A percentile compares a stretch with the other conserved stretches of the same genome.
These are phyloP conservation scores for Ephemerocybe angulata DNA, from an alignment of 768 basidiomycete genomes.

Conservation along the genomic window DNA sequence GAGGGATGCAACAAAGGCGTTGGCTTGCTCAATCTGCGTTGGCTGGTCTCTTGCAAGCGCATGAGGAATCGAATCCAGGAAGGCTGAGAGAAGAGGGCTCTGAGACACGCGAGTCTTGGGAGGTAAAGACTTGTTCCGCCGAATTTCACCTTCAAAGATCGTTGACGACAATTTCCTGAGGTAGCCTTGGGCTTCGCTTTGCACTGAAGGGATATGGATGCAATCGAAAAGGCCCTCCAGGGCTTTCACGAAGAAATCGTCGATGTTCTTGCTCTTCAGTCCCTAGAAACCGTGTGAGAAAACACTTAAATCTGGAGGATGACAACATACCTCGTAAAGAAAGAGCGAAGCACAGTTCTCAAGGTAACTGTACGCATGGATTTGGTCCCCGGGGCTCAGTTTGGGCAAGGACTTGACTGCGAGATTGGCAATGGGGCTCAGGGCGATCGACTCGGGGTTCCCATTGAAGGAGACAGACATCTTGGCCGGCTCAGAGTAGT, in stretches of 20 bases:
- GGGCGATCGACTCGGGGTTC: conserved; percentile 55
- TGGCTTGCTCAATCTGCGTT: conserved; percentile 58
- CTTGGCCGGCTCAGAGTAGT: conserved; percentile 67
- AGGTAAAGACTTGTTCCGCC: conserved; percentile 53
- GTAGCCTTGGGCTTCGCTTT: conserved; percentile 65
- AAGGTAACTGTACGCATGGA: conserved; percentile 62
- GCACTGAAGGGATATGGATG: conserved; percentile 62
- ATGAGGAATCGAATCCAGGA: conserved; percentile 78
- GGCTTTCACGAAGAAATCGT: conserved; percentile 64
- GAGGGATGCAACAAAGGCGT: conserved; percentile 56
- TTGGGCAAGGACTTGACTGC: conserved; percentile 62
- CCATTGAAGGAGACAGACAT: conserved; percentile 74
- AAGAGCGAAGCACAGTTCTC: conserved; percentile 70
- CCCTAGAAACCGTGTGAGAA: conserved; percentile 44
- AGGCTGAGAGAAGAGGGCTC: conserved; percentile 58
- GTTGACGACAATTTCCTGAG: conserved; percentile 65
- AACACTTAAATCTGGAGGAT: background rate
- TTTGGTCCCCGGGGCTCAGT: conserved; percentile 45
- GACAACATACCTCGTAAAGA: conserved; percentile 62
- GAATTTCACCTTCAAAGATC: conserved; percentile 74
- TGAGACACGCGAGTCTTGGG: conserved; percentile 49
- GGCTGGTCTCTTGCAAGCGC: conserved; percentile 65
- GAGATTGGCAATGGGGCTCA: conserved; percentile 61
- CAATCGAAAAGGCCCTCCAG: conserved; percentile 80
- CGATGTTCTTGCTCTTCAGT: conserved; percentile 65